Evolutionary conservation across 2,329 filamentous ascomycete genomes (phyloP), one percentile per base, ranked within the genome.

Genomic region (Hymenoscyphus fructigenus): DNA sequence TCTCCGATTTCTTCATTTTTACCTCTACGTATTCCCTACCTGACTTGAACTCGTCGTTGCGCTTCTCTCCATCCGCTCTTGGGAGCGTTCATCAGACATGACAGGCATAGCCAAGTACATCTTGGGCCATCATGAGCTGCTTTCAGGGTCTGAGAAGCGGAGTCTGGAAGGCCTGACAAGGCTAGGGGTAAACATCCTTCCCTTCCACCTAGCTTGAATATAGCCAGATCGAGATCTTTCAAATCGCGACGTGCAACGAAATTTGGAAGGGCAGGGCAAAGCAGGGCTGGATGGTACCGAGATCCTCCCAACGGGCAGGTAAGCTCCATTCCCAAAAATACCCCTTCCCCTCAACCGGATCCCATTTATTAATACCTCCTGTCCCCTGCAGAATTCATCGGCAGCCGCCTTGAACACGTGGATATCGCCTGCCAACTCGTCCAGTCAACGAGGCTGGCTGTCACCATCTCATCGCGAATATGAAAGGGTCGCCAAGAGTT

Each of bases 241-340:
- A 44, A 63, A 23, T 63, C 47, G 61, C 61, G 61, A 63, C n/a
- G 38, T 63, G 61, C 61, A 63, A 59, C 61, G 47, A 62, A 62
- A 57, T 32, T 28, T 36, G 9, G 60, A 6, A 5, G 20, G 59
- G 36, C n/a, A 55, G 47, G 47, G 23, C 36, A 44, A 10, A 44
- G 9, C 17, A 17, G 50, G 28, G 44, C 44, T 23, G 44, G n/a
- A 38, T 38, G 34, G 34, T 38, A 38, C 10, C 10, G 20, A 50
- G 44, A 50, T 50, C 47, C 47, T 50, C 47, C 20, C 9, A 14
- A 50, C 9, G 47, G 47, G 59, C 60, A 29, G 26, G 47, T 50
- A 50, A 50, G 47, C 20, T 50, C 23, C 47, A 23, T 50, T 14
- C 23, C 28, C 57, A 59, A 28, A 32, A 17, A 32, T 3, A 20